Conservation (phyloP, 306 rosid species). For the Pterocarpus santalinus region DNA sequence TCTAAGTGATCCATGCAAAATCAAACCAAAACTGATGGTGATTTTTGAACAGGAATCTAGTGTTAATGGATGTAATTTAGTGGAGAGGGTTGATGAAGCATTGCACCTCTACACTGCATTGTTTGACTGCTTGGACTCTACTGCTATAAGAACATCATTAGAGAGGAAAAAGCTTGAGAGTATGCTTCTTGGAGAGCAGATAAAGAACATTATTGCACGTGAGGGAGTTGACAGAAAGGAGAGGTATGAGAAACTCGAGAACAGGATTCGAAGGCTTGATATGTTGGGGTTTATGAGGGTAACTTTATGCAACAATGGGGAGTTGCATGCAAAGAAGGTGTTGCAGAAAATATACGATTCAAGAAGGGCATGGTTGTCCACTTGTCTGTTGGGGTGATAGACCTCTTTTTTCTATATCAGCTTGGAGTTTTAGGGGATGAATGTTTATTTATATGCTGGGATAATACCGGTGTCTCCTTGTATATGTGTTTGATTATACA, state of each 20-base stretch:
- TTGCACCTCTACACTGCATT: conserved; percentile 71
- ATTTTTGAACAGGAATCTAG: conserved; percentile 92
- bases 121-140: conserved; percentile 85
- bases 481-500: neutral
- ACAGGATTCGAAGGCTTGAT: conserved; percentile 74
- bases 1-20: conserved; percentile 58
- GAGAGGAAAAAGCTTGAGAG: conserved; percentile 80
- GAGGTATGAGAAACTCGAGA: conserved; percentile 83
- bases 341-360: conserved; percentile 66
- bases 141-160: conserved; percentile 61
- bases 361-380: conserved; percentile 53
- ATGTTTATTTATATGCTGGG: neutral
- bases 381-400: conserved; percentile 69
- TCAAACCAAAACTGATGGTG: conserved; percentile 75
- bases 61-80: conserved; percentile 66
- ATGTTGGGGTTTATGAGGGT: conserved; percentile 70
- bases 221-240: conserved; percentile 80
- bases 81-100: conserved; percentile 75
- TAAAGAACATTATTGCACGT: conserved; percentile 82
- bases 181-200: conserved; percentile 78
- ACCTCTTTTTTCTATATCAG: conserved; percentile 76
- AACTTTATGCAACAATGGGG: conserved; percentile 63
- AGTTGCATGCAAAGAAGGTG: conserved; percentile 59
- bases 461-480: neutral
- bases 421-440: conserved; percentile 69